phyloP scores from a whole-genome alignment of 306 rosid species.

The Vachellia pachyceras region DNA sequence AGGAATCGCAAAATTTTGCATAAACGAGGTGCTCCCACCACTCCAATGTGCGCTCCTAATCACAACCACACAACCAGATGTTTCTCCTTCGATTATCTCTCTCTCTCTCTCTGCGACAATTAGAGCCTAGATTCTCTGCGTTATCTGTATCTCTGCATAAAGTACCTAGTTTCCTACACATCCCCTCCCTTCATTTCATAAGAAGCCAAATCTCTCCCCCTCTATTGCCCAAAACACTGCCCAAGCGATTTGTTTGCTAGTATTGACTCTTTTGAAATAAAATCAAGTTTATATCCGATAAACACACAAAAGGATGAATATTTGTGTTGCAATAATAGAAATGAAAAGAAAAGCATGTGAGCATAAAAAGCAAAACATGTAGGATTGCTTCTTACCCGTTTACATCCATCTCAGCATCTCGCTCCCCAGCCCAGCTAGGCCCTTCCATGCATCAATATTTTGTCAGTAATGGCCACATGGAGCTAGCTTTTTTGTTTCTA shows the following conservation, averaged over 20 bases:
- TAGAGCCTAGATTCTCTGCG: not conserved
- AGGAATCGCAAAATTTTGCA: not conserved
- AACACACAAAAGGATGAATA: not conserved
- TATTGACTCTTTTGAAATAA: too few species aligned
- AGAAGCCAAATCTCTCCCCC: too few species aligned
- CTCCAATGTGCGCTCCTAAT: not conserved
- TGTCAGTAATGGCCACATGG: not conserved
- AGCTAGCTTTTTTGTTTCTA: not conserved
- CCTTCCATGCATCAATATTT: not conserved
- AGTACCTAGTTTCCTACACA: not conserved
- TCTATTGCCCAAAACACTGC: too few species aligned
- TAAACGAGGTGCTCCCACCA: slow-evolving; percentile 5
- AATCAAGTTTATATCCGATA: not conserved
- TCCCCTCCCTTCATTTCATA: too few species aligned
- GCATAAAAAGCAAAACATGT: not conserved
- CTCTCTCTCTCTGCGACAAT: not conserved
- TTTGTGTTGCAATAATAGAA: too few species aligned
- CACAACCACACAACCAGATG: not conserved
- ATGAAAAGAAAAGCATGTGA: too few species aligned
- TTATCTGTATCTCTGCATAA: not conserved
- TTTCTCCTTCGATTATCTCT: not conserved
- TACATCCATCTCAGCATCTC: not conserved
- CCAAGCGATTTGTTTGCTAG: too few species aligned
- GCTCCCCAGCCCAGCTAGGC: not conserved
- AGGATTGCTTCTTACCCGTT: not conserved